phyloP scores from a whole-genome alignment of 805 yeast genomes.

The Sugiyamaella boreocaroliniensis region DNA sequence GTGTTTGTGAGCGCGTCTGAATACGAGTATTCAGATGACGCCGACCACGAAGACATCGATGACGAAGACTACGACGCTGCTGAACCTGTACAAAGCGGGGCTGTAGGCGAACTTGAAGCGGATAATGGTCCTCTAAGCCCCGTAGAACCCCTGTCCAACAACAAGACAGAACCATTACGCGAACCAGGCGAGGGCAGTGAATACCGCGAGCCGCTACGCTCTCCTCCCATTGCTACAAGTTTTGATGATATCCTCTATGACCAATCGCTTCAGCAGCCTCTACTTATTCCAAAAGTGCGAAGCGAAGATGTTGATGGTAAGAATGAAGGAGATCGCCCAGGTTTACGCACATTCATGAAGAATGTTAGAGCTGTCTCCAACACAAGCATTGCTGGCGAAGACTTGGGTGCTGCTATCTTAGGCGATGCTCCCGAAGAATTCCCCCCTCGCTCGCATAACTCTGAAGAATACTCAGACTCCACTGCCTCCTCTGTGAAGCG shows the following conservation, averaged over 20 bases:
- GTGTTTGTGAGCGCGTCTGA: conserved; percentile 25
- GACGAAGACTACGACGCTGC: conserved; percentile 6
- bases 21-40: conserved; percentile 23
- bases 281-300: neutral
- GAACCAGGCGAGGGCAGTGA: neutral
- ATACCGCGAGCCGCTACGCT: neutral
- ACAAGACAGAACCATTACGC: neutral
- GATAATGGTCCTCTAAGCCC: neutral
- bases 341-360: conserved; percentile 1
- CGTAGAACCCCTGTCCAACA: neutral
- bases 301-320: neutral
- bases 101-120: conserved; percentile 1
- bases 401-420: conserved; percentile 13
- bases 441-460: neutral
- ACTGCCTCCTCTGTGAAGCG: conserved; percentile 10
- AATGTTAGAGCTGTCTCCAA: conserved; percentile 8
- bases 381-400: conserved; percentile 14
- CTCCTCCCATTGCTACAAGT: neutral
- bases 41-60: conserved; percentile 16
- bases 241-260: neutral
- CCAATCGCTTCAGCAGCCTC: neutral
- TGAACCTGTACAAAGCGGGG: neutral
- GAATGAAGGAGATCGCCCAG: neutral
- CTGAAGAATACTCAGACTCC: neutral
- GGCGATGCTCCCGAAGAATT: neutral